Evolutionary conservation across 495 filamentous ascomycete species (phyloP).

Genomic region (Neurospora sp.): DNA sequence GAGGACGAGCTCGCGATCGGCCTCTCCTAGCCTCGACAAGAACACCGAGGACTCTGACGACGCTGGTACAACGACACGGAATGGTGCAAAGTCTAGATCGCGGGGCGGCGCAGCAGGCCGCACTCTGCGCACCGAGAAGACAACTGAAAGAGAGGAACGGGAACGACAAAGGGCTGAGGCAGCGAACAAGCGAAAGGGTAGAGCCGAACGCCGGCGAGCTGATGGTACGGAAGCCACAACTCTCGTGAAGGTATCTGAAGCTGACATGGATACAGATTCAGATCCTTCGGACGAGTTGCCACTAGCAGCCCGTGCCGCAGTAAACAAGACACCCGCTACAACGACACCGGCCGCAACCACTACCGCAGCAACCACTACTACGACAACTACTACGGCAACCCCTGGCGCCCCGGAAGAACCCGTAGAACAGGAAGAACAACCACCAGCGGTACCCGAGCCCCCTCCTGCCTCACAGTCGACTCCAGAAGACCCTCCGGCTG

Average conservation of each 20-base stretch:
- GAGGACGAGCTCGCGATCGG: conserved; percentile 64
- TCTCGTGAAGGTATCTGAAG: conserved; percentile 15
- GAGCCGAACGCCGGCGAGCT: conserved; percentile 58
- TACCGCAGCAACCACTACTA: conserved; percentile 9
- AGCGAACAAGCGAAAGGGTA: conserved; percentile 63
- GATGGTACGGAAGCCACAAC: conserved; percentile 51
- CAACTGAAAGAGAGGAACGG: conserved; percentile 55
- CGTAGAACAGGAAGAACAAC: conserved; percentile 20
- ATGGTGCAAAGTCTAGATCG: conserved; percentile 49
- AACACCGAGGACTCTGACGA: conserved; percentile 59
- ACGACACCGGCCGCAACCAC: conserved; percentile 8
- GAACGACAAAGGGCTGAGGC: conserved; percentile 60
- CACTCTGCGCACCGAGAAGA: conserved; percentile 57
- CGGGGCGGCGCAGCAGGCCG: conserved; percentile 49
- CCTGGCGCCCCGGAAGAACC: conserved; percentile 10
- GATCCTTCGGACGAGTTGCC: conserved; percentile 50
- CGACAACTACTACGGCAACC: conserved; percentile 2
- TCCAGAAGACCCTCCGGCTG: conserved; percentile 44
- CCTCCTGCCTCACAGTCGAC: conserved; percentile 27
- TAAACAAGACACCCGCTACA: conserved; percentile 17
- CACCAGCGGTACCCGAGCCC: conserved; percentile 8
- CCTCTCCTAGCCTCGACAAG: conserved; percentile 40
- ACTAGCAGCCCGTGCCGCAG: conserved; percentile 31
- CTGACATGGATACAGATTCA: conserved; percentile 39
- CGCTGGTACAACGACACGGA: conserved; percentile 40